Percentiles rank a stretch among this genome's conserved stretches.
Conservation (phyloP, 768 basidiomycete genomes). For the Podaxis pistillaris region DNA sequence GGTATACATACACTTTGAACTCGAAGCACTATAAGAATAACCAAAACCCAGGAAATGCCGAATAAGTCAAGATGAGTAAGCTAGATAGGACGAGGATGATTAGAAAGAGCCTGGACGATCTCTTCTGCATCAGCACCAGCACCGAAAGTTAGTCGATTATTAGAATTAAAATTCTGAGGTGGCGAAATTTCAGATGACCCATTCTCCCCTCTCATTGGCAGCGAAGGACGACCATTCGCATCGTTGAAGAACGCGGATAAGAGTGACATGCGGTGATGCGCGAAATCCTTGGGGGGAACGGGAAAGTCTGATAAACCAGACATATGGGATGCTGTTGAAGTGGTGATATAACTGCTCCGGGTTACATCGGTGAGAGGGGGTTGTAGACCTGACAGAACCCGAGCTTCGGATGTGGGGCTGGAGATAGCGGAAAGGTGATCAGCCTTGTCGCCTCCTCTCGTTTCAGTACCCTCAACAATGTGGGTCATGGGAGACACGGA, state of each 20-base stretch:
- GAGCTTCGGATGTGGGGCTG: constrained; percentile 14
- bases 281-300: constrained; percentile 43
- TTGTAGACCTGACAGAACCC: constrained; percentile 28
- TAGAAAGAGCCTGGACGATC: constrained; percentile 8
- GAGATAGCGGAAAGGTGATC: constrained; percentile 7
- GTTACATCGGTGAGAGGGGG: constrained; percentile 32
- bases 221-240: constrained; percentile 6
- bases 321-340: constrained; percentile 59
- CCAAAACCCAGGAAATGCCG: not conserved
- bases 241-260: constrained; percentile 44
- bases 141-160: constrained; percentile 14
- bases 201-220: not conserved
- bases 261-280: constrained; percentile 37
- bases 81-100: not conserved
- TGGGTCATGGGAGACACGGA: constrained; percentile 15
- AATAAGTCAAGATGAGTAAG: not conserved
- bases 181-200: not conserved
- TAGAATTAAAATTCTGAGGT: not conserved
- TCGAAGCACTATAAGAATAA: not conserved
- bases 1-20: not conserved
- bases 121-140: constrained; percentile 11
- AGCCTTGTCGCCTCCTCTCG: not conserved
- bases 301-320: constrained; percentile 76
- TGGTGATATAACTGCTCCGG: constrained; percentile 62
- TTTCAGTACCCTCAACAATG: not conserved